These are phyloP conservation scores for Medicago ruthenica DNA, from an alignment of 306 rosid genomes.

Conservation along the genomic window DNA sequence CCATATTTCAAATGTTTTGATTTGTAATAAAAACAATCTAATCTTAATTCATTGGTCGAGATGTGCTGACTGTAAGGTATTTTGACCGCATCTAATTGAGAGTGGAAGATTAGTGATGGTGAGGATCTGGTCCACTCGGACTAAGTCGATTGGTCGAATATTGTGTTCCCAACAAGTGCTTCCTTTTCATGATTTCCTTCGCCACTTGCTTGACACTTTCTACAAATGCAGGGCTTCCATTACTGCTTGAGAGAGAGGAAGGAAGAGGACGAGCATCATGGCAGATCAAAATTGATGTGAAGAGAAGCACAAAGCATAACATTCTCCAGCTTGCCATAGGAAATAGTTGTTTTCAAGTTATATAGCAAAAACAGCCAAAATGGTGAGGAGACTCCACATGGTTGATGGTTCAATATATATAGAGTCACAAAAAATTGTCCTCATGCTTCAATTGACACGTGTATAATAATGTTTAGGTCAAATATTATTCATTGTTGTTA, in stretches of 20 bases:
- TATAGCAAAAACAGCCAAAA: constrained; percentile 22
- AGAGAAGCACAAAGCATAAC: constrained; percentile 45
- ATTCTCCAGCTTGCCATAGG: constrained; percentile 32
- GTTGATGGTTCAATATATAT: constrained; percentile 32
- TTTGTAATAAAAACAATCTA: background rate
- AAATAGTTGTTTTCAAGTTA: background rate
- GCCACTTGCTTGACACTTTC: constrained; percentile 44
- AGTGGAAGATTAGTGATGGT: constrained; percentile 45
- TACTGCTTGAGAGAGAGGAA: background rate
- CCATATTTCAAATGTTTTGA: background rate
- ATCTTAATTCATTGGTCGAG: background rate
- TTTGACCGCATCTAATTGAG: background rate
- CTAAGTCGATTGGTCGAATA: constrained; percentile 44
- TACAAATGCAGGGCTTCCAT: constrained; percentile 21
- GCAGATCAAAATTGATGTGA: constrained; percentile 37
- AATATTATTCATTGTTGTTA: constrained; percentile 29
- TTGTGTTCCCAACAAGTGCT: constrained; percentile 39
- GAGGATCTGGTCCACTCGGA: constrained; percentile 61
- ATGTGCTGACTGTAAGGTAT: background rate
- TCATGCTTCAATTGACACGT: constrained; percentile 31
- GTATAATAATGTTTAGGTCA: constrained; percentile 36
- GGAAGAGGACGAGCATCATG: constrained; percentile 41
- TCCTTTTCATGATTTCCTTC: constrained; percentile 50
- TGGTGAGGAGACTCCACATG: constrained; percentile 32
- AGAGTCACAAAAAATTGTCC: constrained; percentile 28